These are phyloP conservation scores for Penicillium verhagenii DNA, from an alignment of 495 filamentous ascomycete genomes.

Conservation along the genomic window DNA sequence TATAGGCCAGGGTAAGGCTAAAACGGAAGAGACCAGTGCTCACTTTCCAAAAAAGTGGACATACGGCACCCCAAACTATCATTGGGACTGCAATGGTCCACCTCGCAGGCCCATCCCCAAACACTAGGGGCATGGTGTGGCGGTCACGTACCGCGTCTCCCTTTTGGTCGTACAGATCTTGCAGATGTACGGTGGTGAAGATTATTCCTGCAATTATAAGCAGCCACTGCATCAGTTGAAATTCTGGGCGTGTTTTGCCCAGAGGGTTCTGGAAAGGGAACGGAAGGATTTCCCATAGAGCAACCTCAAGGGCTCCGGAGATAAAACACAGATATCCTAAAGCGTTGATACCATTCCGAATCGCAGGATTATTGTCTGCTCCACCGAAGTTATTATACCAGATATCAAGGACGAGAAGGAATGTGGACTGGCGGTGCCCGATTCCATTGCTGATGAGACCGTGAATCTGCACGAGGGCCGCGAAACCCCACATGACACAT, in stretches of 20 bases:
- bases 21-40: not conserved
- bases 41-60: slow-evolving; percentile 37
- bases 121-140: slow-evolving; percentile 38
- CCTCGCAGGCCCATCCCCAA: slow-evolving; percentile 43
- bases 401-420: slow-evolving; percentile 43
- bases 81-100: slow-evolving; percentile 36
- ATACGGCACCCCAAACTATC: slow-evolving; percentile 39
- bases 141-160: slow-evolving; percentile 47
- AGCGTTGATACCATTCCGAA: slow-evolving; percentile 49
- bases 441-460: slow-evolving; percentile 3
- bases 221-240: slow-evolving; percentile 33
- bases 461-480: slow-evolving; percentile 24
- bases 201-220: slow-evolving; percentile 43
- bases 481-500: slow-evolving; percentile 32
- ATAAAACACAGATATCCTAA: slow-evolving; percentile 36
- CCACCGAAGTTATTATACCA: slow-evolving; percentile 55
- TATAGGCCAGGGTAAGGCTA: not conserved
- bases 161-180: slow-evolving; percentile 50
- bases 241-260: not conserved
- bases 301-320: slow-evolving; percentile 26
- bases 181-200: slow-evolving; percentile 49
- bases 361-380: slow-evolving; percentile 36
- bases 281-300: not conserved
- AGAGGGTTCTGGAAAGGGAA: not conserved
- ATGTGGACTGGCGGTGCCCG: slow-evolving; percentile 22